Base-by-base conservation (phyloP, 768 basidiomycete genomes). In the Pleurotus tuoliensis region DNA sequence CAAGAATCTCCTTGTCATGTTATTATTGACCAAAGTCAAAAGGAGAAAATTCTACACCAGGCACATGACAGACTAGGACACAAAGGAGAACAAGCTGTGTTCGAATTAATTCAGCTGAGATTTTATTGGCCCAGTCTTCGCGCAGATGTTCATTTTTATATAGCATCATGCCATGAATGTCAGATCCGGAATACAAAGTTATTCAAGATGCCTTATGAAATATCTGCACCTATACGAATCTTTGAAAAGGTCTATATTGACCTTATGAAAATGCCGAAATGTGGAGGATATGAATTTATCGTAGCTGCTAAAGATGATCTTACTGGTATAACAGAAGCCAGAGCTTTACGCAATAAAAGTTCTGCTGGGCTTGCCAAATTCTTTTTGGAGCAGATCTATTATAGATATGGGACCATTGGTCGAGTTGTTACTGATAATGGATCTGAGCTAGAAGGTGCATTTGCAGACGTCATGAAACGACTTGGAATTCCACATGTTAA, bases 371-470 rank as follows among this genome's bases (percentile, higher is more conserved):
- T 74, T 0, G 64, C 62, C 5, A 61, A 62, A 9, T 73, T 73
- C 50, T 64, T 73, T 3, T 69, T 24, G n/a, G n/a, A n/a, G n/a
- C n/a, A n/a, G n/a, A 64, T 73, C 4, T 62, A 69, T 25, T 73
- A 71, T 45, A 55, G 69, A 18, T 73, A 71, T 56, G 71, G 72
- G 20, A 59, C 53, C 0, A 57, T 71, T 3, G 60, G 45, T 7
- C 44, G 65, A 52, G 57, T 70, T 3, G 57, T 63, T 1, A 71
- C 71, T 3, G 71, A 72, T 48, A 73, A 73, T 55, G 68, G 71
- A 4, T 15, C 62, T 0, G 65, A 63, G 37, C 61, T 60, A 0
- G 57, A 58, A 20, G 66, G 60, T 18, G n/a, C n/a, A n/a, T n/a
- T 69, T 49, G 27, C 43, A 43, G 24, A 27, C 1, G 34, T 64